phyloP scores from a whole-genome alignment of 768 basidiomycete genomes.

The Tricholoma saponaceum region DNA sequence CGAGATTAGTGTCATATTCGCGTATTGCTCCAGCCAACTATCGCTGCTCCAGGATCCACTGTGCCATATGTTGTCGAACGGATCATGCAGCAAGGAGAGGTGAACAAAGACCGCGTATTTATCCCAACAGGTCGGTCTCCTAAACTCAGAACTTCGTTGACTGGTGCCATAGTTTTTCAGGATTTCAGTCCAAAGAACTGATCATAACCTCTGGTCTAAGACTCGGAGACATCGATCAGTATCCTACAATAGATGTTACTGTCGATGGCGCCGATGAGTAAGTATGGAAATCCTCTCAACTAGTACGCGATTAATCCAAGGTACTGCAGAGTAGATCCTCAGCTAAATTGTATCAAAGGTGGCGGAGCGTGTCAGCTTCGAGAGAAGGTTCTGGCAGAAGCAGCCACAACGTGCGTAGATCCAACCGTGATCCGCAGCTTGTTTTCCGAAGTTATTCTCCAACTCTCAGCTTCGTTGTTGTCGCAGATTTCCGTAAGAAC shows the following conservation, averaged over 20 bases:
- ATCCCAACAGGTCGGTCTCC: conserved; percentile 68
- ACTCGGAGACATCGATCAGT: conserved; percentile 88
- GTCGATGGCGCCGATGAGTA: conserved; percentile 98
- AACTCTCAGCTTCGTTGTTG: conserved; percentile 67
- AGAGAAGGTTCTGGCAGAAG: conserved; percentile 97
- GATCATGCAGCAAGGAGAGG: conserved; percentile 80
- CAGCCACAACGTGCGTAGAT: conserved; percentile 69
- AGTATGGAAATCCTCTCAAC: conserved; percentile 21
- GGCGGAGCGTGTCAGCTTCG: conserved; percentile 95
- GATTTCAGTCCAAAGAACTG: conserved; percentile 95
- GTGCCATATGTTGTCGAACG: conserved; percentile 97
- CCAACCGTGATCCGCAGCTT: not conserved
- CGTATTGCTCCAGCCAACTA: not conserved
- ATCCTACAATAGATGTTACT: conserved; percentile 89
- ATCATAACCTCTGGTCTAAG: conserved; percentile 76
- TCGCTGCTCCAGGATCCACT: conserved; percentile 62
- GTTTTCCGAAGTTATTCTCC: not conserved
- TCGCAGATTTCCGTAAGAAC: conserved; percentile 97
- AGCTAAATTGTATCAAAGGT: conserved; percentile 93
- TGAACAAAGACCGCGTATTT: conserved; percentile 81
- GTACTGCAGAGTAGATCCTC: conserved; percentile 66
- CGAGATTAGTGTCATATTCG: not conserved
- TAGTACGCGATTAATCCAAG: not conserved
- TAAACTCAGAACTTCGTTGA: not conserved
- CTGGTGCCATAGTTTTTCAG: conserved; percentile 25